Conservation (phyloP, 75 land plant genomes). For the Adiantum capillusveneris region DNA sequence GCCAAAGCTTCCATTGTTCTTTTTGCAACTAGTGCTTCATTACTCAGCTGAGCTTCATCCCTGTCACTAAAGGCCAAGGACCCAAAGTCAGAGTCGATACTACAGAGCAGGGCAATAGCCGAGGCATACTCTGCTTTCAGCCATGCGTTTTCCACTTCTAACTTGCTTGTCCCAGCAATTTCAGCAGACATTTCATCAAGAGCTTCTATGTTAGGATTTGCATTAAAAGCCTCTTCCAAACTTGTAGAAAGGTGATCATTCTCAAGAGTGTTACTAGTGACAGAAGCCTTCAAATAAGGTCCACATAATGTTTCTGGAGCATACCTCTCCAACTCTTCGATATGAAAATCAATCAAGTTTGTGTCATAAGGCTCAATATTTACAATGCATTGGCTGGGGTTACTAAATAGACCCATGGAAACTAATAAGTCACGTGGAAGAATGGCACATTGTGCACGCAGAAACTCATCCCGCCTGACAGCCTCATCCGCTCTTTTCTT, state of each 20-base stretch:
- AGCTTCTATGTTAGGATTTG: constrained; percentile 33
- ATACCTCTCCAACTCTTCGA: constrained; percentile 66
- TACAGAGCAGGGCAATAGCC: constrained; percentile 65
- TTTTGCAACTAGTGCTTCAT: constrained; percentile 40
- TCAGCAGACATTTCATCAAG: constrained; percentile 42
- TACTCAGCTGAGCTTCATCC: constrained; percentile 6
- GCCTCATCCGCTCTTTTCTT: constrained; percentile 74
- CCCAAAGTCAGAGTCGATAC: constrained; percentile 33
- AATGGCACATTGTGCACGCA: constrained; percentile 38
- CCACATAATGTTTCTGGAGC: constrained; percentile 72
- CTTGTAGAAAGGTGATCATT: constrained; percentile 13
- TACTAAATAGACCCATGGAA: constrained; percentile 81
- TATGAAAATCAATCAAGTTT: constrained; percentile 66
- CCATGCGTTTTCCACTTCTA: constrained; percentile 97
- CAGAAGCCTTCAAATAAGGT: constrained; percentile 30
- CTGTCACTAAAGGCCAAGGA: constrained; percentile 26
- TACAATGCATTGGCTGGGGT: constrained; percentile 84
- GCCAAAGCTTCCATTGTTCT: constrained; percentile 78
- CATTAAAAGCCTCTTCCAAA: constrained; percentile 24
- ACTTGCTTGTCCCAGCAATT: constrained; percentile 87
- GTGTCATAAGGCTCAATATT: constrained; percentile 77
- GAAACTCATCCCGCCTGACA: constrained; percentile 66
- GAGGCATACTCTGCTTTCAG: constrained; percentile 94
- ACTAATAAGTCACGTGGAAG: constrained; percentile 66
- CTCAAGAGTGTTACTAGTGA: constrained; percentile 2